Evolutionary conservation across 208 protist genomes (phyloP).

Genomic region (Acanthamoeba lenticulata): DNA sequence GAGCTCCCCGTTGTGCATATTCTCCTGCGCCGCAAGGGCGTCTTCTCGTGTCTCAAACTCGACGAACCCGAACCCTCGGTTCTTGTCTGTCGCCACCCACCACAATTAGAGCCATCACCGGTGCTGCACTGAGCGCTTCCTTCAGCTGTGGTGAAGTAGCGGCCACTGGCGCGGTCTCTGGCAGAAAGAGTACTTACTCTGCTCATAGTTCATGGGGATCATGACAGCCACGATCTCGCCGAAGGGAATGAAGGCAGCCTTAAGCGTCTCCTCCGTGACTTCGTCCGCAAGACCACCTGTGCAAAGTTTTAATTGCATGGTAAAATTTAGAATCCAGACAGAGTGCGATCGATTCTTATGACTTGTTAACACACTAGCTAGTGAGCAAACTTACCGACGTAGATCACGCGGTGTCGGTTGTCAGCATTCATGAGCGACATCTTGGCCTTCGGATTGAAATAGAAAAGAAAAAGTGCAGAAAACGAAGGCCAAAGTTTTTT

Average conservation of each 20-base stretch:
- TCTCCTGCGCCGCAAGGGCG: slow-evolving; percentile 85
- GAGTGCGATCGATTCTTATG: background rate
- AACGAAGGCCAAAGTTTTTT: background rate
- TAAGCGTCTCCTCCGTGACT: slow-evolving; percentile 79
- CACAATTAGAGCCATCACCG: too few species aligned
- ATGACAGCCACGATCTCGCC: slow-evolving; percentile 85
- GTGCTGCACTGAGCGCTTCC: too few species aligned
- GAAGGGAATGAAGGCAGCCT: slow-evolving; percentile 88
- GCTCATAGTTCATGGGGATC: slow-evolving; percentile 85
- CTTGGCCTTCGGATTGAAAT: background rate
- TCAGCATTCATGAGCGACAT: slow-evolving; percentile 62
- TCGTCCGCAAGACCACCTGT: slow-evolving; percentile 86
- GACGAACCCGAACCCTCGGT: slow-evolving; percentile 88
- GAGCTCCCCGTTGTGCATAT: slow-evolving; percentile 89
- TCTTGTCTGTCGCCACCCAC: slow-evolving; percentile 70
- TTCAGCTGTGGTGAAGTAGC: too few species aligned
- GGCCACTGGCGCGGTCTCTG: too few species aligned
- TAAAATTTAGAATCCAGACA: background rate
- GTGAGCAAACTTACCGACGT: background rate
- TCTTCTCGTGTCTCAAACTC: slow-evolving; percentile 87
- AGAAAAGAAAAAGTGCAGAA: background rate
- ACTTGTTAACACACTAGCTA: background rate
- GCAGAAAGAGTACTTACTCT: slow-evolving; percentile 40
- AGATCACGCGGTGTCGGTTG: slow-evolving; percentile 52
- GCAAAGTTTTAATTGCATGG: background rate